Conservation (phyloP, 2,329 filamentous ascomycete genomes). For the Orbilia blumenaviensis region DNA sequence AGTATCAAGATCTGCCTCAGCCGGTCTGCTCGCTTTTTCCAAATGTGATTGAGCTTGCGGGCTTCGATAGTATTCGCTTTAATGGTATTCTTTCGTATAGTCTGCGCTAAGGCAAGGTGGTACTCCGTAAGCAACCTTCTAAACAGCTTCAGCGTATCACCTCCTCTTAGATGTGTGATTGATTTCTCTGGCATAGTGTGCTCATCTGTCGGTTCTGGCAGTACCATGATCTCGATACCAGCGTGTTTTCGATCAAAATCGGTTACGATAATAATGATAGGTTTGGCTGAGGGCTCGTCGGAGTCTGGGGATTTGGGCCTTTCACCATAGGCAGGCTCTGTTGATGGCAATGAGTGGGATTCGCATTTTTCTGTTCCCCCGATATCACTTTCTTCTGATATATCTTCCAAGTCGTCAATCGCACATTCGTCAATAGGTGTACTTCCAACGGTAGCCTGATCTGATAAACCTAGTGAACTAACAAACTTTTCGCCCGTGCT, state of each 20-base stretch:
- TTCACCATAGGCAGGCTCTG: no score
- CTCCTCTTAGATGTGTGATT: background rate
- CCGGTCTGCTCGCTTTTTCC: background rate
- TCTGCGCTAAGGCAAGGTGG: background rate
- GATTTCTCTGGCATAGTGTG: conserved; percentile 10
- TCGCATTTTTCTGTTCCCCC: background rate
- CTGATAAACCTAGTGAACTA: no score
- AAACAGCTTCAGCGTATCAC: background rate
- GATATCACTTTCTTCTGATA: no score
- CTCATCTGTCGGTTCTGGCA: conserved; percentile 23
- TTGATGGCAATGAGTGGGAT: background rate
- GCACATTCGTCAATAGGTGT: no score
- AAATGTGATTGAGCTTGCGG: background rate
- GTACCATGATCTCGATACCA: conserved; percentile 35
- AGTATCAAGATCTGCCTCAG: background rate
- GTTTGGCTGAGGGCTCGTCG: background rate
- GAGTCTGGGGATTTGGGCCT: background rate
- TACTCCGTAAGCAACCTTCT: conserved; percentile 17
- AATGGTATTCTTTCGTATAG: no score
- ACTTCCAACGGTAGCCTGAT: no score
- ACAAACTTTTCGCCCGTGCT: no score
- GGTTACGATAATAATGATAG: conserved; percentile 8
- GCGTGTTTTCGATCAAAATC: conserved; percentile 29
- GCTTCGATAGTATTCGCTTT: no score
- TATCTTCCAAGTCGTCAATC: no score